Base-by-base conservation (phyloP, 2,329 filamentous ascomycete species). In the Alternaria novae-zelandiae region DNA sequence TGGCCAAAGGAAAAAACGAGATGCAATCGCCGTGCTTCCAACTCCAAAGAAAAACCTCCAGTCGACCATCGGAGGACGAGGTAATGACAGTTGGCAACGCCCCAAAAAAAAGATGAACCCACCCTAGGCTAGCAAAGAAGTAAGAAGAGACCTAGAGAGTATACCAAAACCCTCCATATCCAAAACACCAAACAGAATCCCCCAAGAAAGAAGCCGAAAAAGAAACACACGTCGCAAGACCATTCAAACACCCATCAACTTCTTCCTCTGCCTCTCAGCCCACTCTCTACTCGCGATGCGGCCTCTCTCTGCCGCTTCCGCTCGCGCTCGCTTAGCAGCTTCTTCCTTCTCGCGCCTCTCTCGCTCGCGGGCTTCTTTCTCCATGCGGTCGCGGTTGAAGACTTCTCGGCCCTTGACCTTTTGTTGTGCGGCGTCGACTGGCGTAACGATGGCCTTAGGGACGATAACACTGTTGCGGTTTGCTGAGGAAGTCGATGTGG, bases 251-350 rank as follows among this genome's bases (percentile, higher is more conserved):
- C 50, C 71, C 70, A 74, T 63, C 67, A 69, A 67, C 71, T 76
- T 80, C 76, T 78, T 79, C 76, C 74, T 80, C 76, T 83, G 81
- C 77, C 80, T 82, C 74, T 83, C 82, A 5, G 83, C 83, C 83
- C 83, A 86, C 70, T 84, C 83, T 11, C 83, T 68, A 68, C 80
- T 82, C 41, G 79, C 75, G 44, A 78, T 76, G 15, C 83, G 70
- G 0, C 83, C 80, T 5, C 83, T 68, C 72, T 84, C 83, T 0
- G 83, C 81, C 7, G 83, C 83, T 28, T 81, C 81, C 2, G 78
- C 80, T 30, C 83, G 74, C 21, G 83, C 83, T 64, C 77, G 79
- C 72, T 81, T 83, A 0, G 83, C 81, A 3, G 82, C 83, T 15
- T 84, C 83, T 63, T 85, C 83, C 65, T 84, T 85, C 54, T 82